Base-by-base conservation (phyloP, 495 filamentous ascomycete species). In the Achaetomiella virescens region DNA sequence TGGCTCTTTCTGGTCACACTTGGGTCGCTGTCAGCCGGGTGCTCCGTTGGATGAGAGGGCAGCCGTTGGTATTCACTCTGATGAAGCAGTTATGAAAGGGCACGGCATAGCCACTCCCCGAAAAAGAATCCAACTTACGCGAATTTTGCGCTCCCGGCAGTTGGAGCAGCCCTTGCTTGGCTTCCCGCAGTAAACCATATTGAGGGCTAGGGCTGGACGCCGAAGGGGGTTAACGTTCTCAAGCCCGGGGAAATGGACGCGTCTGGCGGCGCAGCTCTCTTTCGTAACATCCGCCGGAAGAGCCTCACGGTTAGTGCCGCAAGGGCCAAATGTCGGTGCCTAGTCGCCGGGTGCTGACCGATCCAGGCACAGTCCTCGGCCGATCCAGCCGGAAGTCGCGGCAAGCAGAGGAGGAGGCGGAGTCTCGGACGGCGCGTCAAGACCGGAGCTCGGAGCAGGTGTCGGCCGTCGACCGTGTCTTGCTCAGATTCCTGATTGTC, bases 151-250 rank as follows among this genome's bases (percentile, higher is more conserved):
- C 57, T 75, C 66, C 55, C 84, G 78, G 67, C 85, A 89, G 54
- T 77, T 83, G 51, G 79, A 79, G 66, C 85, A 88, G 40, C 83
- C 83, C 61, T 82, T 83, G 58, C 83, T 86, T 60, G 84, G 84
- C 60, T 85, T 88, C 29, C 86, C 84, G 63, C 79, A 79, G 66
- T 87, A 86, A n/a, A 88, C 84, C 84, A 87, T 89, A 47, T 61
- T 73, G 48, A 27, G 22, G 48, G 33, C 25, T 25, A 44, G 12
- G 38, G 38, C 36, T 33, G 29, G 45, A n/a, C 3, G 54, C 50
- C 50, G 14, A 36, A 57, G 15, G 27, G 7, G 53, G 52, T 35
- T n/a, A n/a, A n/a, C n/a, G n/a, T n/a, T n/a, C 44, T 48, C 20
- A 47, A 45, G 12, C 31, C 52, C 43, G 44, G 36, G 18, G 20